Base-by-base conservation (phyloP, 176 grass and related monocot species). In the Bromus sterilis region DNA sequence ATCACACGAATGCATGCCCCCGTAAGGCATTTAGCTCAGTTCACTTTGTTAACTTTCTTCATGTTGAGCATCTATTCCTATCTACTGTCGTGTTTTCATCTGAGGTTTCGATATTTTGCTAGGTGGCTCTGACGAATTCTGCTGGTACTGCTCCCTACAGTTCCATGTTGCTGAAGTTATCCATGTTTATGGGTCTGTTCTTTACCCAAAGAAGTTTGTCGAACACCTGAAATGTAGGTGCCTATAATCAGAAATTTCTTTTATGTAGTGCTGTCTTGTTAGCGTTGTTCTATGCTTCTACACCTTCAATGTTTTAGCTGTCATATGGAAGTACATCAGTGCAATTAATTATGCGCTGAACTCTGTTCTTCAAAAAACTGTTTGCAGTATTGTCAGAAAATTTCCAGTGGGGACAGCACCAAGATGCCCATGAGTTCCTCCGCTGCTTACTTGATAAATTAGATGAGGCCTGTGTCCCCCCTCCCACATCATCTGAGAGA, bases 381-480 rank as follows among this genome's bases (percentile, higher is more conserved):
- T 82, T 40, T 48, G 25, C 34, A 83, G 86, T 78, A 48, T 89
- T 92, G 77, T 86, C 83, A 5, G 28, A 83, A 65, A 33, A 79
- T 39, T 92, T 89, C 51, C 41, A 58, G 31, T 25, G 35, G 5
- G 75, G 83, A n/a, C 40, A 24, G 28, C 83, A 89, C 29, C 83
- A 88, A 76, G 90, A 92, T 66, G 90, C 79, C 5, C 90, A 92
- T 31, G 86, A 92, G 31, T 89, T 89, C 8, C 75, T 86, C 34
- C 43, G 71, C 20, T 82, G 74, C 41, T 89, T 92, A 61, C 75
- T 92, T 65, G 86, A 89, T 76, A 86, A 76, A 42, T 64, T 86
- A 46, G 64, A 80, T 37, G 43, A 78, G 57, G 20, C 74, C 14
- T 78, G 41, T 18, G 16, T 78, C 5, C 40, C 51, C 53, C 64